These are phyloP conservation scores for Exophiala dermatitidis DNA, from an alignment of 2,329 filamentous ascomycete genomes.

Conservation along the genomic window DNA sequence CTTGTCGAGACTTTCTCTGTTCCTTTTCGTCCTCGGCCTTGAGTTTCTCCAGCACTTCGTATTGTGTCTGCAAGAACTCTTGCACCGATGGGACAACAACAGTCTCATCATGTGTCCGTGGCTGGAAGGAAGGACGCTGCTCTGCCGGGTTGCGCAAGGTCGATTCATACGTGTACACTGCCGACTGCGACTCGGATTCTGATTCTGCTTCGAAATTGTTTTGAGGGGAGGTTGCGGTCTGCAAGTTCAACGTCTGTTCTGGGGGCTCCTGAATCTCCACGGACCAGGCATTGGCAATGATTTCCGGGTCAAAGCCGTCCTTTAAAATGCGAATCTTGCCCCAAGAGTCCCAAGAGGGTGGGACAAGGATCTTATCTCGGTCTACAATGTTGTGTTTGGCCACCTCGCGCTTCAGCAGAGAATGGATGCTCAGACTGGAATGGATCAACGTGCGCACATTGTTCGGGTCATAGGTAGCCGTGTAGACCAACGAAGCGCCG, in stretches of 20 bases:
- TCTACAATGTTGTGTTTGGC: conserved; percentile 89
- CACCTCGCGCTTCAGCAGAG: conserved; percentile 67
- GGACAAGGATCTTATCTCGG: conserved; percentile 87
- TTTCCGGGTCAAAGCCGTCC: conserved; percentile 87
- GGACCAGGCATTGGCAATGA: conserved; percentile 76
- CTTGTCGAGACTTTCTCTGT: conserved; percentile 21
- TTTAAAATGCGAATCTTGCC: conserved; percentile 89
- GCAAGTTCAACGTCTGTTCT: conserved; percentile 29
- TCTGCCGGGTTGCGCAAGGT: conserved; percentile 17
- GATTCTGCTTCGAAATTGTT: conserved; percentile 22
- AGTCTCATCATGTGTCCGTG: conserved; percentile 49
- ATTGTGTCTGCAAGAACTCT: conserved; percentile 66
- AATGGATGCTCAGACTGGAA: conserved; percentile 78
- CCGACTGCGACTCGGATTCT: conserved; percentile 17
- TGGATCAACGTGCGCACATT: conserved; percentile 74
- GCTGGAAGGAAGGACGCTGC: conserved; percentile 27
- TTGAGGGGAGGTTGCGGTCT: too few species aligned
- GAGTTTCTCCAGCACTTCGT: conserved; percentile 64
- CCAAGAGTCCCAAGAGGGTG: conserved; percentile 97
- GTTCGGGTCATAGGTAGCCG: conserved; percentile 66
- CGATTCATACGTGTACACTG: conserved; percentile 19
- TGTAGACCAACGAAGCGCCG: conserved; percentile 83
- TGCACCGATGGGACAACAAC: conserved; percentile 56
- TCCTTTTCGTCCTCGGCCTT: conserved; percentile 49
- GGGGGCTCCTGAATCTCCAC: conserved; percentile 62